These are phyloP conservation scores for Cyberlindnera suaveolens DNA, from an alignment of 805 yeast species.

Conservation along the genomic window DNA sequence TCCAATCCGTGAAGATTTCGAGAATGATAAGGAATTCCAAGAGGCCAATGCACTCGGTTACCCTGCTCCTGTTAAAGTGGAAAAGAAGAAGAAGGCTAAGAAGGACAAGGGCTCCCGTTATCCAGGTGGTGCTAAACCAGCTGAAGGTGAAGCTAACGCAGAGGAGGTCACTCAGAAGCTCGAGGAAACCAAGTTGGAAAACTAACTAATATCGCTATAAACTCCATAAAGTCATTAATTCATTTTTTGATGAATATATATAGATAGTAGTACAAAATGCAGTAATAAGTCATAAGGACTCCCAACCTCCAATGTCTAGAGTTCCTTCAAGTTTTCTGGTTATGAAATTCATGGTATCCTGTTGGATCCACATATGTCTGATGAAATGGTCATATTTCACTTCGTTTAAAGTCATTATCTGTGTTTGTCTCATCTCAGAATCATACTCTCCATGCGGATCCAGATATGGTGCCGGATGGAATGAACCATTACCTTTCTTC, in stretches of 20 bases:
- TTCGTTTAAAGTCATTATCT: slow-evolving; percentile 61
- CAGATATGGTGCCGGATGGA: slow-evolving; percentile 74
- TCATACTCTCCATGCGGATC: slow-evolving; percentile 86
- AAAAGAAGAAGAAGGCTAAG: slow-evolving; percentile 64
- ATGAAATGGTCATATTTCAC: slow-evolving; percentile 60
- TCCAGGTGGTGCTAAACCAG: slow-evolving; percentile 55
- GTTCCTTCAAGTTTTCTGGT: slow-evolving; percentile 76
- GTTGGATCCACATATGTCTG: slow-evolving; percentile 68
- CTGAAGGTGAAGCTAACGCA: slow-evolving; percentile 18
- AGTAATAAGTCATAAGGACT: slow-evolving; percentile 44
- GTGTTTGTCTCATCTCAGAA: slow-evolving; percentile 61
- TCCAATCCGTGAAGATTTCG: slow-evolving; percentile 74
- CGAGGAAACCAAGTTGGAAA: slow-evolving; percentile 32
- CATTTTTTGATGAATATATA: background rate
- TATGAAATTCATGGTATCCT: slow-evolving; percentile 68
- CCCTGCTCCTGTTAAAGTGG: slow-evolving; percentile 61
- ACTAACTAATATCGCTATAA: background rate
- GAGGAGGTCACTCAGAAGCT: slow-evolving; percentile 32
- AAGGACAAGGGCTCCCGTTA: slow-evolving; percentile 87
- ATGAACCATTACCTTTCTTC: slow-evolving; percentile 75
- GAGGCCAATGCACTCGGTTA: slow-evolving; percentile 75
- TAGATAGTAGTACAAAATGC: background rate
- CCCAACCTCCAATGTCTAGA: slow-evolving; percentile 95
- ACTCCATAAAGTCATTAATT: background rate
- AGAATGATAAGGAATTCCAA: slow-evolving; percentile 60